Evolutionary conservation across 148 eudicot species (phyloP).

Genomic region (Chenopodium formosanum): DNA sequence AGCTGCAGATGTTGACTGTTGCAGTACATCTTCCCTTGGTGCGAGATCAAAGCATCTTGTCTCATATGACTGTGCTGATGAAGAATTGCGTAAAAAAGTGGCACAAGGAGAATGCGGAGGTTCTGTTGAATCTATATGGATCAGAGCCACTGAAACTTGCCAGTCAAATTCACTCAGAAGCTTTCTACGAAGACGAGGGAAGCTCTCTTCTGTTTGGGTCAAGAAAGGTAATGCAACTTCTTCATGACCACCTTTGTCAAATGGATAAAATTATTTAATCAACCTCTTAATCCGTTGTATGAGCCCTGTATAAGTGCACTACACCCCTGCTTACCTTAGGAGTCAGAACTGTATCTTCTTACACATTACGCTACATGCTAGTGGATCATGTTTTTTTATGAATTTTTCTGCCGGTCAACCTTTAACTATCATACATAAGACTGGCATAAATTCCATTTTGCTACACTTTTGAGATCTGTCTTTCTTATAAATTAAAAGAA

Average conservation of each 20-base stretch:
- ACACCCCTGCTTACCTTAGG: not conserved
- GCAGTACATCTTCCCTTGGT: constrained; percentile 69
- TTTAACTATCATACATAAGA: not conserved
- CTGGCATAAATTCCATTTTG: not conserved
- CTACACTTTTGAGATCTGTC: not conserved
- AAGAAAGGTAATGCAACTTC: constrained; percentile 52
- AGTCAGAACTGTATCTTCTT: not conserved
- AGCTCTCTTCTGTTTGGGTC: constrained; percentile 64
- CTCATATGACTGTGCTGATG: constrained; percentile 45
- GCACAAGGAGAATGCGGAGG: constrained; percentile 41
- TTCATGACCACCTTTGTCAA: not conserved
- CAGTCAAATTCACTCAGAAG: constrained; percentile 61
- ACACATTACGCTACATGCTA: not conserved
- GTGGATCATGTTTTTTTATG: not conserved
- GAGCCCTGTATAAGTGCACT: not conserved
- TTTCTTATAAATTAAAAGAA: not conserved
- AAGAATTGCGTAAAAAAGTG: constrained; percentile 40
- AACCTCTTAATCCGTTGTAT: not conserved
- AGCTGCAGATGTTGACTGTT: constrained; percentile 73
- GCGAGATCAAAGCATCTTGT: constrained; percentile 66
- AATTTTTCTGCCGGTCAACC: not conserved
- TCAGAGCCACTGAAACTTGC: constrained; percentile 61
- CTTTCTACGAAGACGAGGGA: constrained; percentile 72
- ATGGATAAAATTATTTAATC: not conserved
- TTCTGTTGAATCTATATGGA: constrained; percentile 67